Conservation (phyloP, 179 eudicot genomes). For the Camellia oleifera region DNA sequence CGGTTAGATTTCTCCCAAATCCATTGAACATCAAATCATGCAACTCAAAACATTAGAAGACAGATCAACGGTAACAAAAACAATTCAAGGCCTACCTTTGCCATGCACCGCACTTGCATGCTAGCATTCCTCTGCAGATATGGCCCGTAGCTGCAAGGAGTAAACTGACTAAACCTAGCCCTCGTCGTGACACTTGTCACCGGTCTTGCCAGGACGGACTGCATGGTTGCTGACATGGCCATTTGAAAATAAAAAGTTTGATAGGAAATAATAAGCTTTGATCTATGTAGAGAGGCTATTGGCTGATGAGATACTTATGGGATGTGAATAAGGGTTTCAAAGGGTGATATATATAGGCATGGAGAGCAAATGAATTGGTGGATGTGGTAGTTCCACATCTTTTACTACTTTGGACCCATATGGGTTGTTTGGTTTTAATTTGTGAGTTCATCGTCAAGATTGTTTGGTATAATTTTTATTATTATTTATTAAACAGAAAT, state of each 20-base stretch:
- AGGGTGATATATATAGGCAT: not conserved
- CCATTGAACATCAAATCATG: too few species aligned
- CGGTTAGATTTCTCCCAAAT: not conserved
- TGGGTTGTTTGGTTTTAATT: too few species aligned
- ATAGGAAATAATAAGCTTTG: not conserved
- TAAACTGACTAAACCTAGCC: constrained; percentile 8
- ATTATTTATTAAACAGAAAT: too few species aligned
- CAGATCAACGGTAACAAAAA: too few species aligned
- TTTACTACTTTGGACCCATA: too few species aligned
- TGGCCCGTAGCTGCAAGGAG: constrained; percentile 7
- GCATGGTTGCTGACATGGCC: constrained; percentile 37
- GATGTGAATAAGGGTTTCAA: not conserved
- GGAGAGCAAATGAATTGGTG: not conserved
- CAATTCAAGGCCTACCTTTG: constrained; percentile 17
- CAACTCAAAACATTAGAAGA: too few species aligned
- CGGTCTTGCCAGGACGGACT: constrained; percentile 36
- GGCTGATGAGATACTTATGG: too few species aligned
- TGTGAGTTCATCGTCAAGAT: too few species aligned
- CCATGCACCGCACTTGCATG: constrained; percentile 37
- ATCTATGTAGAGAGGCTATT: not conserved
- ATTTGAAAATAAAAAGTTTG: constrained; percentile 3
- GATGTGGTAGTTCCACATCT: too few species aligned
- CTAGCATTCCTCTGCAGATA: constrained; percentile 17
- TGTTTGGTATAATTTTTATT: too few species aligned
- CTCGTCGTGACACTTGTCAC: constrained; percentile 11